A percentile compares a stretch with the other conserved stretches of the same genome.
Evolutionary conservation across 305 asterid species (phyloP).

Genomic region (Lippia alba): DNA sequence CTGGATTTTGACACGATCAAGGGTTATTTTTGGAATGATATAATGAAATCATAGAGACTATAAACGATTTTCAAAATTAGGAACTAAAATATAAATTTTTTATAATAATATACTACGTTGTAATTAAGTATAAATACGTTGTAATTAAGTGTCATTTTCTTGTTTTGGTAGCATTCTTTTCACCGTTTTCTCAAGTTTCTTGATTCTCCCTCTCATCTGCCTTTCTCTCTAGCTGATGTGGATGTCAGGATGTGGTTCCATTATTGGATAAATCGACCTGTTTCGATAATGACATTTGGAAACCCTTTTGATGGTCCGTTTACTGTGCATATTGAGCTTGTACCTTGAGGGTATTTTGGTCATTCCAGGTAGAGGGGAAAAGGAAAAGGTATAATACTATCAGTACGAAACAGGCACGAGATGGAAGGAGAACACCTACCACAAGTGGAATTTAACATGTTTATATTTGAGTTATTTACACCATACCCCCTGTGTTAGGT

Average conservation of each 20-base stretch:
- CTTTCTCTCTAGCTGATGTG: slow-evolving; percentile 36
- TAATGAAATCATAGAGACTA: too few species aligned
- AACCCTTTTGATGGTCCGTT: slow-evolving; percentile 21
- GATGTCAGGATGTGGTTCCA: slow-evolving; percentile 35
- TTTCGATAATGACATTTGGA: slow-evolving; percentile 11
- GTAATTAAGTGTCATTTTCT: slow-evolving; percentile 40
- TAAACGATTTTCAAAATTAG: too few species aligned
- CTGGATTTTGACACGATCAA: too few species aligned
- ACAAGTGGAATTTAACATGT: background rate
- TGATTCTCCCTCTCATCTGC: slow-evolving; percentile 30
- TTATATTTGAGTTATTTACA: background rate
- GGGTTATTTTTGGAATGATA: too few species aligned
- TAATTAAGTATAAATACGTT: too few species aligned
- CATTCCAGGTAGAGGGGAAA: background rate
- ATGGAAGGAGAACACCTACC: background rate
- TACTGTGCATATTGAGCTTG: background rate
- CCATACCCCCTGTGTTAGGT: too few species aligned
- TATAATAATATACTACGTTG: too few species aligned
- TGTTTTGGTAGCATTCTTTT: slow-evolving; percentile 39
- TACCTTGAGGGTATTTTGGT: slow-evolving; percentile 19
- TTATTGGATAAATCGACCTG: slow-evolving; percentile 22
- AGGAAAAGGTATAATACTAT: background rate
- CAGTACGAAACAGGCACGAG: slow-evolving; percentile 18
- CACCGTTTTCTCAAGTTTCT: slow-evolving; percentile 37
- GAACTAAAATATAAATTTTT: too few species aligned